phyloP scores from a whole-genome alignment of 2,329 filamentous ascomycete species.

The Fusarium longipes region DNA sequence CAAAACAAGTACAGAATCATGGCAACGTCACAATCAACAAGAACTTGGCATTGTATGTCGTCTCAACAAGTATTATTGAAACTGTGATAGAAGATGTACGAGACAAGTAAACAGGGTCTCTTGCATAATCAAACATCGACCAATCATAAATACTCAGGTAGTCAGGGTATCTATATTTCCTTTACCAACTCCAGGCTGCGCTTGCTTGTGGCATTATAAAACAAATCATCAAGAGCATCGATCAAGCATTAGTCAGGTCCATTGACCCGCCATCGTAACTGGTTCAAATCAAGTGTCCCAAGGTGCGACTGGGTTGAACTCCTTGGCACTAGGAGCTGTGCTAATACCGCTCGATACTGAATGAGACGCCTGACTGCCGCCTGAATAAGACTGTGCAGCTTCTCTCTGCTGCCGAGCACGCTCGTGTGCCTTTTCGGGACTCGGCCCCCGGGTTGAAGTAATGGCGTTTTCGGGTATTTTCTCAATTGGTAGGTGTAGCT shows the following conservation, averaged over 20 bases:
- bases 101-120: not conserved
- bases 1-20: not conserved
- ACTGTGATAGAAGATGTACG: not conserved
- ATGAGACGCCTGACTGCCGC: conserved; percentile 43
- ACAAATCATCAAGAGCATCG: conserved; percentile 10
- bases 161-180: conserved; percentile 13
- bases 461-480: conserved; percentile 59
- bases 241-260: not conserved
- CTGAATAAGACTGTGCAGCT: conserved; percentile 45
- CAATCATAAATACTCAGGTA: conserved; percentile 12
- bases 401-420: conserved; percentile 52
- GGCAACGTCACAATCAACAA: not conserved
- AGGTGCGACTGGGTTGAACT: conserved; percentile 49
- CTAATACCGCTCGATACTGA: conserved; percentile 54
- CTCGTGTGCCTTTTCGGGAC: conserved; percentile 58
- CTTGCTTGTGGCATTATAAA: conserved; percentile 18
- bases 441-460: conserved; percentile 59
- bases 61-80: not conserved
- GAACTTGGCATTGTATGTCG: not conserved
- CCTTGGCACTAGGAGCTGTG: conserved; percentile 47
- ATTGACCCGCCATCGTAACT: not conserved
- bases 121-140: not conserved
- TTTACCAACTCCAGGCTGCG: conserved; percentile 18
- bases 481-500: conserved; percentile 59
- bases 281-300: conserved; percentile 46